Conservation (phyloP, 495 filamentous ascomycete genomes). For the Aspergillus homomorphus region DNA sequence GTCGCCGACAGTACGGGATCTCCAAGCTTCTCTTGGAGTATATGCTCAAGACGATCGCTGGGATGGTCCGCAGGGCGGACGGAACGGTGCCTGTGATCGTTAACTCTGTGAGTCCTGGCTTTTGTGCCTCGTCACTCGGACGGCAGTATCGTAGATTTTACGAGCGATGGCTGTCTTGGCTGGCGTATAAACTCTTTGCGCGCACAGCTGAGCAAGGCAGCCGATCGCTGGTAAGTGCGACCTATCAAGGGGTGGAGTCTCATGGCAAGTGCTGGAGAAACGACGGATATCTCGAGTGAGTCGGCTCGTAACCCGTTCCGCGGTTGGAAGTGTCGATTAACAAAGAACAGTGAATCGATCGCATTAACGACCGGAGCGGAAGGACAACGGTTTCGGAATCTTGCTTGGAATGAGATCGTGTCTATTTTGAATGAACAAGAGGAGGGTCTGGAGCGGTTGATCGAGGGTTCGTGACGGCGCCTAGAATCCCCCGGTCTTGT, state of each 20-base stretch:
- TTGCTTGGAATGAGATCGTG: slow-evolving; percentile 42
- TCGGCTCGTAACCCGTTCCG: slow-evolving; percentile 7
- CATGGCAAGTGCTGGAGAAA: slow-evolving; percentile 52
- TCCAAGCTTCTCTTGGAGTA: slow-evolving; percentile 51
- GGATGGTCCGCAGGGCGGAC: slow-evolving; percentile 27
- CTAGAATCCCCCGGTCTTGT: background rate
- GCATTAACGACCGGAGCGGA: slow-evolving; percentile 33
- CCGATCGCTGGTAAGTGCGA: slow-evolving; percentile 50
- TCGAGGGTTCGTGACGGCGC: slow-evolving; percentile 8
- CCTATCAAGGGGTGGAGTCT: slow-evolving; percentile 44
- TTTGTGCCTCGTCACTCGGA: slow-evolving; percentile 39
- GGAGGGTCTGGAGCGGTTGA: slow-evolving; percentile 19
- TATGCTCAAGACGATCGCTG: slow-evolving; percentile 37
- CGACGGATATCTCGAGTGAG: slow-evolving; percentile 46
- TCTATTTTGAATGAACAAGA: slow-evolving; percentile 30
- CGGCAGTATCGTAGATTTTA: slow-evolving; percentile 40
- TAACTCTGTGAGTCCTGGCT: slow-evolving; percentile 45
- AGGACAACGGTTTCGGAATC: slow-evolving; percentile 34
- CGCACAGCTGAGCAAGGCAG: slow-evolving; percentile 49
- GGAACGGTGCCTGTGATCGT: slow-evolving; percentile 42
- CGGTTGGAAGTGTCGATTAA: background rate
- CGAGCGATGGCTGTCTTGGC: slow-evolving; percentile 34
- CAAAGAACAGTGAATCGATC: slow-evolving; percentile 32
- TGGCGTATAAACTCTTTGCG: slow-evolving; percentile 41
- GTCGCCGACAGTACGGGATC: slow-evolving; percentile 41